Conservation (phyloP, 2,329 filamentous ascomycete genomes). For the Aureobasidium subglaciale region DNA sequence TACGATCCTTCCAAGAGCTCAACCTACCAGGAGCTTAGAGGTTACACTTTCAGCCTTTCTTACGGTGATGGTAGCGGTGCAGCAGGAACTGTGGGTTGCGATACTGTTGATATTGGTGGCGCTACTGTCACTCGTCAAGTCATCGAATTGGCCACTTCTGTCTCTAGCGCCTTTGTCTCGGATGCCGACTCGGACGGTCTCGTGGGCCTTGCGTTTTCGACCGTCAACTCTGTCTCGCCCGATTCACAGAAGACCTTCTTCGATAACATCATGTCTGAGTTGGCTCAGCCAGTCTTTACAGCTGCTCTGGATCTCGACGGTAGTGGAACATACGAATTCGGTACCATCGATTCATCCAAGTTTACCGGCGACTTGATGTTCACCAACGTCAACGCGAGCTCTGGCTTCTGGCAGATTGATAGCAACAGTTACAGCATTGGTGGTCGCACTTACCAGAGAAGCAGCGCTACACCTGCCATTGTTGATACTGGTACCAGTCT, state of each 20-base stretch:
- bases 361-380: slow-evolving; percentile 58
- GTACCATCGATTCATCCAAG: slow-evolving; percentile 57
- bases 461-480: slow-evolving; percentile 37
- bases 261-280: slow-evolving; percentile 56
- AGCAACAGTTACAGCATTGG: slow-evolving; percentile 52
- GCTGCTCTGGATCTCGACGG: slow-evolving; percentile 56
- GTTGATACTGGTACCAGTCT: slow-evolving; percentile 55
- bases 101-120: slow-evolving; percentile 61
- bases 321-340: slow-evolving; percentile 66
- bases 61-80: slow-evolving; percentile 64
- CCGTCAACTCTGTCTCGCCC: slow-evolving; percentile 58
- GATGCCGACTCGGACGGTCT: slow-evolving; percentile 61
- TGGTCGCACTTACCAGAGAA: slow-evolving; percentile 48
- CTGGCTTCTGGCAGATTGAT: slow-evolving; percentile 64
- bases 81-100: slow-evolving; percentile 58
- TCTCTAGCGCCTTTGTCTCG: slow-evolving; percentile 52
- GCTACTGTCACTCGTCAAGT: slow-evolving; percentile 55
- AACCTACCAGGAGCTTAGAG: slow-evolving; percentile 43
- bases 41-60: slow-evolving; percentile 53
- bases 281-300: slow-evolving; percentile 63
- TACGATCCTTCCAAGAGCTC: slow-evolving; percentile 49
- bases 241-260: slow-evolving; percentile 64
- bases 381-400: slow-evolving; percentile 52
- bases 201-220: slow-evolving; percentile 60
- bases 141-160: slow-evolving; percentile 57